Conservation (phyloP, 345 rosid genomes). For the Acer saccharum region DNA sequence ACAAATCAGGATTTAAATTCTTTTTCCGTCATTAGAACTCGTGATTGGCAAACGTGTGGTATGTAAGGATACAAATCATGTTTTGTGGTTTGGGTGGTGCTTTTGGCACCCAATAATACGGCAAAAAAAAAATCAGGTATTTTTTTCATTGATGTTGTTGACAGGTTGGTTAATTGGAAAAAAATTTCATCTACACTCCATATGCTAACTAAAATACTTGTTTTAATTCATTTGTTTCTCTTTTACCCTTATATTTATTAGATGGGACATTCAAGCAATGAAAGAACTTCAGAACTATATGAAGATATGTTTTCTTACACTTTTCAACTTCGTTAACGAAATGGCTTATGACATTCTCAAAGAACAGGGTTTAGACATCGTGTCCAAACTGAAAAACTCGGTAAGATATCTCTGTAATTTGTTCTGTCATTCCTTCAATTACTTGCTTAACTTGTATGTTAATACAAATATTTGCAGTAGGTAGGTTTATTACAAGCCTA, state of each 20-base stretch:
- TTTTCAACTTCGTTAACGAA: constrained; percentile 29
- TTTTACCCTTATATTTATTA: not conserved
- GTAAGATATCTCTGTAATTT: constrained; percentile 9
- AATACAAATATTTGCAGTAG: too few relatives aligned
- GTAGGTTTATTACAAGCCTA: not conserved
- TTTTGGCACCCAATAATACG: too few relatives aligned
- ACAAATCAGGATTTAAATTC: too few relatives aligned
- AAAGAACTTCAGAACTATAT: constrained; percentile 29
- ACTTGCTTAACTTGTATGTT: too few relatives aligned
- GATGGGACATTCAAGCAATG: constrained; percentile 33
- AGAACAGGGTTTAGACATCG: constrained; percentile 11
- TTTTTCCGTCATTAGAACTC: too few relatives aligned
- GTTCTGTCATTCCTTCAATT: not conserved
- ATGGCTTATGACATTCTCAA: constrained; percentile 20
- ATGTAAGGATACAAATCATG: too few relatives aligned
- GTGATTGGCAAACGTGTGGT: too few relatives aligned
- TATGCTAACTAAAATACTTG: not conserved
- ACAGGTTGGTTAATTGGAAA: not conserved
- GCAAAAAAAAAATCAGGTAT: too few relatives aligned
- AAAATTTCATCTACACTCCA: not conserved
- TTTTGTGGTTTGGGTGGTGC: too few relatives aligned
- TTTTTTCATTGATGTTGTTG: not conserved
- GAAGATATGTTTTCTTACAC: constrained; percentile 35
- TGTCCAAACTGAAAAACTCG: constrained; percentile 6
- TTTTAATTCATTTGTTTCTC: too few relatives aligned